Evolutionary conservation across 148 eudicot genomes (phyloP), one percentile per base, ranked within the genome.

Genomic region (Rhododendron griersonianum): DNA sequence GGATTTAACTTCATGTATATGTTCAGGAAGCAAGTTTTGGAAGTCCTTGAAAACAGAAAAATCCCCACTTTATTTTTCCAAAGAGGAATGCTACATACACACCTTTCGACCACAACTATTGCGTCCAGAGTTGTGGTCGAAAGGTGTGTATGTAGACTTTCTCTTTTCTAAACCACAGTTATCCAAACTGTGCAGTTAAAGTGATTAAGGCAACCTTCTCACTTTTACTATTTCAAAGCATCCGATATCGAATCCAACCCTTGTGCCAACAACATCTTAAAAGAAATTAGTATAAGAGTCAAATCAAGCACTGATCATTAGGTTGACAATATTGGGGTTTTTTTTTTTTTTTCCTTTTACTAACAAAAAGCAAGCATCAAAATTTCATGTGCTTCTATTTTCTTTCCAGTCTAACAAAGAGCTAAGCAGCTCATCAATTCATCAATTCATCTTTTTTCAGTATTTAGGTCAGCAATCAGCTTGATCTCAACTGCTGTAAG

Each of bases 401-500:
- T n/a, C 57, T 55, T 82, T 25, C 33, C 69, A 39, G 39, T 23
- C 53, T n/a, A 53, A 75, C 86, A 37, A 74, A 48, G 0, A 55
- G 25, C 67, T 37, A 55, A 14, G 19, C 67, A 33, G 45, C 63
- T 84, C 71, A 74, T 84, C 47, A 30, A 25, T 48, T 30, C 45
- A 69, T 28, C 45, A n/a, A 5, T 18, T 4, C 61, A 16, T 16
- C 5, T 18, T 47, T 80, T 69, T 2, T 80, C n/a, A 23, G 51
- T 6, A 11, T 7, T 48, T 51, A 86, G 87, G 80, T 51, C 65
- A 57, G 53, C 41, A 84, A 76, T 57, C 69, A 51, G 81, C 79
- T 81, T 71, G 84, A 86, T 86, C 84, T 86, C 75, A 41, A 82
- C 75, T 11, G 25, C 50, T 23, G 11, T 45, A 82, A 25, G 33